Evolutionary conservation across 1,284 basidiomycete genomes (phyloP), one percentile per base, ranked within the genome.

Genomic region (Spongiforma sp.): DNA sequence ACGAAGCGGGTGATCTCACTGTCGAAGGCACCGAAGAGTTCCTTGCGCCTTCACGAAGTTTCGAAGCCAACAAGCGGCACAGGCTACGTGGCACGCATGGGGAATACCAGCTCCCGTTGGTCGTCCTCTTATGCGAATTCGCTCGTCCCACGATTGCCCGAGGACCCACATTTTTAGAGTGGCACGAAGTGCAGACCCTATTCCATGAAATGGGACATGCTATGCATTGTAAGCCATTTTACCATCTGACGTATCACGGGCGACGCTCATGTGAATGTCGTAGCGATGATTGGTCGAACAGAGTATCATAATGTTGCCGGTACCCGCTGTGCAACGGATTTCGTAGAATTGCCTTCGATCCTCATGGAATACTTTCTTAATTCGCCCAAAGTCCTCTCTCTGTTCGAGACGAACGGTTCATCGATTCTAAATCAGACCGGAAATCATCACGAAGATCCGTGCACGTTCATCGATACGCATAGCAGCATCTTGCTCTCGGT

Each of bases 201-300:
- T 98, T 98, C 79, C 97, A 99, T 73, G 97, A 99, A 79, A 99
- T 99, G 96, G 97, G 97, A 0, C 97, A 99, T 78, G 97, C 98
- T 3, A 95, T 99, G 86, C 97, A 99, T 76, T 99, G 96, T 96
- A 73, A 85, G 95, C 84, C 48, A 62, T 46, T 50, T 64, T 48
- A 33, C 59, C 39, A 21, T 41, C 60, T 19, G 58, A 59, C 26
- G 54, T 34, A 6, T 59, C 11, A 43, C n/a, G 17, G 54, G 52
- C n/a, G 55, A 62, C n/a, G 62, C 61, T 75, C 54, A 75, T 64
- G 53, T 67, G 55, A 48, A 60, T 36, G 46, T 30, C 5, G 19
- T 52, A 98, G 96, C 97, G 2, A 99, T 99, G 98, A 93, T 99
- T 65, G 98, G 97, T 26, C 86, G 94, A 43, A 99, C 96, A 9